phyloP scores from a whole-genome alignment of 2,329 filamentous ascomycete species.

The Aspergillus fructus region DNA sequence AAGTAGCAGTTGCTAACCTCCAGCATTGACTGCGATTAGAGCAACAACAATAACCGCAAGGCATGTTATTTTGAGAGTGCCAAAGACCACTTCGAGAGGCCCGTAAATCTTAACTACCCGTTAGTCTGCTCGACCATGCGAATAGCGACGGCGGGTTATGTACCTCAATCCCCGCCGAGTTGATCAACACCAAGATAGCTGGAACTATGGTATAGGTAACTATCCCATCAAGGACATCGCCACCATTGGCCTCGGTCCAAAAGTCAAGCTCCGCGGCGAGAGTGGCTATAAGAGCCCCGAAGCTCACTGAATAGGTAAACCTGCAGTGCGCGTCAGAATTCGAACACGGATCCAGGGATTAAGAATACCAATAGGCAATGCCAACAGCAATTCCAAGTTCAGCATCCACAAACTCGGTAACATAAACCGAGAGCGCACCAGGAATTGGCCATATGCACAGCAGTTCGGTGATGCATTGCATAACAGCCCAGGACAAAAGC shows the following conservation, averaged over 20 bases:
- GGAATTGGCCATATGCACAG: constrained; percentile 6
- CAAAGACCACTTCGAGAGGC: neutral
- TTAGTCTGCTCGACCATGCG: too few relatives aligned
- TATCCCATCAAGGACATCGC: neutral
- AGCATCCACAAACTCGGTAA: constrained; percentile 3
- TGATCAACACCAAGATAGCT: neutral
- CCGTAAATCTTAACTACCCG: neutral
- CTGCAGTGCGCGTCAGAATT: neutral
- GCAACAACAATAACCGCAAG: neutral
- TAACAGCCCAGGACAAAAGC: neutral
- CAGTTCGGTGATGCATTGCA: constrained; percentile 6
- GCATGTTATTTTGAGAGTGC: neutral
- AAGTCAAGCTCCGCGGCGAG: constrained; percentile 1
- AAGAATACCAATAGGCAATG: neutral
- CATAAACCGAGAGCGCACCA: neutral
- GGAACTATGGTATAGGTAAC: neutral
- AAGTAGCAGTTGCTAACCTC: neutral
- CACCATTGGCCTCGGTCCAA: neutral
- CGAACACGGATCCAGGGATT: neutral
- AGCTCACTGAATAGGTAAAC: constrained; percentile 1
- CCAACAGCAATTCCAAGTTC: constrained; percentile 4
- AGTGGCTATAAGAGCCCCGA: neutral
- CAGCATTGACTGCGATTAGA: neutral
- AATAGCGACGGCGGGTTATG: too few relatives aligned
- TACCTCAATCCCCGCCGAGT: neutral